phyloP scores from a whole-genome alignment of 495 filamentous ascomycete genomes.

The Talaromyces nanjingensis region DNA sequence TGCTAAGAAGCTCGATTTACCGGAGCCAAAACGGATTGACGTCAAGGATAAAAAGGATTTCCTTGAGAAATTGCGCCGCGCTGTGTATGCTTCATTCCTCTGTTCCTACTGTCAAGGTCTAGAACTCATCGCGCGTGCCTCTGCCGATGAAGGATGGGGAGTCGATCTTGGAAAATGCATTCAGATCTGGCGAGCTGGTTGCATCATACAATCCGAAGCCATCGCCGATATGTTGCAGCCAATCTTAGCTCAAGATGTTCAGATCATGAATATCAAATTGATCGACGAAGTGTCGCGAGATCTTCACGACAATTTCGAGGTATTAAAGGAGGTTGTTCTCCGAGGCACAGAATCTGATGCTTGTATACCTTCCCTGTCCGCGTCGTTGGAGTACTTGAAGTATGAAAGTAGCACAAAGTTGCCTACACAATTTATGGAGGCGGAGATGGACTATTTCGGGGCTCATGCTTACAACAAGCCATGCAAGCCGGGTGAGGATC shows the following conservation, averaged over 20 bases:
- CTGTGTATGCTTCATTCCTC: conserved; percentile 58
- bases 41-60: conserved; percentile 40
- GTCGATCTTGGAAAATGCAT: conserved; percentile 53
- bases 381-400: conserved; percentile 65
- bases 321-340: conserved; percentile 51
- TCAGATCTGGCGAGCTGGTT: conserved; percentile 66
- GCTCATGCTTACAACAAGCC: conserved; percentile 57
- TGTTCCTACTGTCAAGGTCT: conserved; percentile 61
- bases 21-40: conserved; percentile 34
- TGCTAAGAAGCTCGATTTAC: conserved; percentile 35
- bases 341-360: conserved; percentile 54
- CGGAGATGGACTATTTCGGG: conserved; percentile 73
- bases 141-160: conserved; percentile 56
- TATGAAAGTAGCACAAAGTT: conserved; percentile 48
- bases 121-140: conserved; percentile 55
- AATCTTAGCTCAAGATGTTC: conserved; percentile 24
- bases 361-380: conserved; percentile 55
- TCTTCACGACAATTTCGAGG: conserved; percentile 41
- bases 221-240: conserved; percentile 54
- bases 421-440: conserved; percentile 68
- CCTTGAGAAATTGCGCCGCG: conserved; percentile 51
- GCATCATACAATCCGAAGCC: conserved; percentile 65
- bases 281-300: conserved; percentile 47
- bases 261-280: conserved; percentile 35
- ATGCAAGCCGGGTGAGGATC: conserved; percentile 33